A percentile compares a stretch with the other conserved stretches of the same genome.
These are phyloP conservation scores for Wickerhamomyces tratensis DNA, from an alignment of 805 yeast species.

Conservation along the genomic window DNA sequence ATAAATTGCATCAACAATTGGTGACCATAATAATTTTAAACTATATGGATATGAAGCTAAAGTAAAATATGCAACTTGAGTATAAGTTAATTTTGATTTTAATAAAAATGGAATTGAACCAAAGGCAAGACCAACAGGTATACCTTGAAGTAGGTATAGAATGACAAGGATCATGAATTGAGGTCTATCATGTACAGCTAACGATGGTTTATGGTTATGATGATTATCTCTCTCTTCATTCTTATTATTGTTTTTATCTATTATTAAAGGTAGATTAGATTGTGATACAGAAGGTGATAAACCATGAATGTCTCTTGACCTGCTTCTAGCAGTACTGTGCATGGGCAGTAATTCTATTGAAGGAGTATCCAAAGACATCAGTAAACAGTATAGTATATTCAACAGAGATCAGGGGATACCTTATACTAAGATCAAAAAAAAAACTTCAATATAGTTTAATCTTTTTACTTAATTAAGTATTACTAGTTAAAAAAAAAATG, in stretches of 20 bases:
- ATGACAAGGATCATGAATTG: constrained; percentile 67
- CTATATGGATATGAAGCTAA: constrained; percentile 94
- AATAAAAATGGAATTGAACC: constrained; percentile 89
- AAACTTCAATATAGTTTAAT: no score
- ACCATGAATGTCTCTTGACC: constrained; percentile 3
- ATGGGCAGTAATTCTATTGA: constrained; percentile 12
- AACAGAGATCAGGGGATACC: no score
- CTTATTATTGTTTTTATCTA: not conserved
- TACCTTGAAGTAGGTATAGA: constrained; percentile 84
- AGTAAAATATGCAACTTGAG: constrained; percentile 86
- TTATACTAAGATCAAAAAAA: no score
- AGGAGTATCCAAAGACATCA: not conserved
- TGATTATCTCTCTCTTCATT: not conserved
- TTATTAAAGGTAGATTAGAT: no score
- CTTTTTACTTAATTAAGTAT: no score
- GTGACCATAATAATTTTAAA: constrained; percentile 88
- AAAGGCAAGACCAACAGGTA: constrained; percentile 92
- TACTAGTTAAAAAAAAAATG: no score
- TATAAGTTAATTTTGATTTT: constrained; percentile 72
- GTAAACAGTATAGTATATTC: no score
- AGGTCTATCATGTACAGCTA: constrained; percentile 47
- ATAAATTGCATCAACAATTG: constrained; percentile 86
- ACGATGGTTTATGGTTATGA: constrained; percentile 1
- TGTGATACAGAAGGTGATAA: not conserved
- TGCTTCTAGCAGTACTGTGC: constrained; percentile 7